These are phyloP conservation scores for Clonostachys solani DNA, from an alignment of 2,329 filamentous ascomycete genomes.

Conservation along the genomic window DNA sequence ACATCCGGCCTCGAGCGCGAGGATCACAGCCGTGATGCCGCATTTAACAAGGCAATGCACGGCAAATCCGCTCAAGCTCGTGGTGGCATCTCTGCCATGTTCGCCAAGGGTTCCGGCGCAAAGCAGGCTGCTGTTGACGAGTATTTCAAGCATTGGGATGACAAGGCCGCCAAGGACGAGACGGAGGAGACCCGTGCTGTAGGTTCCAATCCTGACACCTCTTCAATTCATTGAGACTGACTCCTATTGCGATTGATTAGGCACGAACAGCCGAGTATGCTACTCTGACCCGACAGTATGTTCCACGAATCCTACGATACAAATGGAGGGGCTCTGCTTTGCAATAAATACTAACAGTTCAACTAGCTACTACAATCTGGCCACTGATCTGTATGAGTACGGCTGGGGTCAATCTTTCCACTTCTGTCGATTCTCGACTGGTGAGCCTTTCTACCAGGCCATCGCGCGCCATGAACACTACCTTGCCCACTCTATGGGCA, in stretches of 20 bases:
- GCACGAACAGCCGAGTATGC: conserved; percentile 84
- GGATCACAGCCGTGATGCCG: conserved; percentile 80
- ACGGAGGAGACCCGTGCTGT: conserved; percentile 79
- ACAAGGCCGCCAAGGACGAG: conserved; percentile 74
- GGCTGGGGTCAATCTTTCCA: conserved; percentile 97
- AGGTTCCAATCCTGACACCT: conserved; percentile 17
- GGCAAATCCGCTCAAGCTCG: conserved; percentile 62
- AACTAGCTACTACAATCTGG: conserved; percentile 86
- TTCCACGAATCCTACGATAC: conserved; percentile 10
- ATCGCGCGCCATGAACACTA: conserved; percentile 98
- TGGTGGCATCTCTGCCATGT: conserved; percentile 78
- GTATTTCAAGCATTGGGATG: conserved; percentile 97
- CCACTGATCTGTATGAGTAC: conserved; percentile 95
- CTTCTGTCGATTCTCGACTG: conserved; percentile 88
- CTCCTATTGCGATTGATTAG: conserved; percentile 32
- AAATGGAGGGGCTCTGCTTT: not conserved
- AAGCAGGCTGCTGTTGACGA: conserved; percentile 82
- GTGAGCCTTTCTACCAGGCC: conserved; percentile 84
- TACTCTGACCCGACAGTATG: conserved; percentile 86
- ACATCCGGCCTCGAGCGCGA: conserved; percentile 65
- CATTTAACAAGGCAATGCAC: conserved; percentile 87
- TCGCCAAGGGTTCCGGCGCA: conserved; percentile 71
- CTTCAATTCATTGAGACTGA: not conserved
- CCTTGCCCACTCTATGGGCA: conserved; percentile 82
- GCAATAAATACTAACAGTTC: conserved; percentile 9